phyloP scores from a whole-genome alignment of 345 rosid species.

The Crucihimalaya himalaica region DNA sequence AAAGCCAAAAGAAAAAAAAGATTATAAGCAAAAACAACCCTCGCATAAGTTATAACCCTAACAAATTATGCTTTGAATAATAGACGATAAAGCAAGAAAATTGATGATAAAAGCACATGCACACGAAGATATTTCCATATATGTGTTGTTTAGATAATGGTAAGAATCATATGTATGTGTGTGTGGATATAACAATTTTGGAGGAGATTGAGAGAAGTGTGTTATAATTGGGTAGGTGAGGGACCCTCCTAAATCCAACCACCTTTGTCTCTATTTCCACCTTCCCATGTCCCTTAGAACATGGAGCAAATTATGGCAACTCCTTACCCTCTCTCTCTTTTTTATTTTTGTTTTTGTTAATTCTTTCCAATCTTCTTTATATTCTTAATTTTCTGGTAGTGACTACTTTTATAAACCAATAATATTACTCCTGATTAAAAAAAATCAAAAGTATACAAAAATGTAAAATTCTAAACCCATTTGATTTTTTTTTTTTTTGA shows the following conservation, averaged over 20 bases:
- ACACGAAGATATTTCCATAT: neutral
- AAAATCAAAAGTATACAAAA: neutral
- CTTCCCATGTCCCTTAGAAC: conserved; percentile 45
- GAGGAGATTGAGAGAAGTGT: conserved; percentile 8
- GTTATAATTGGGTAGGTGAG: conserved; percentile 34
- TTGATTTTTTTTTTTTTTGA: neutral
- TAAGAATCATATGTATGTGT: conserved; percentile 6
- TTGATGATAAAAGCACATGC: neutral
- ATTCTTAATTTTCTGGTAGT: neutral
- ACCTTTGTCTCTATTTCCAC: conserved; percentile 43
- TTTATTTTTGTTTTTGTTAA: neutral
- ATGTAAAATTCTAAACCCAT: neutral
- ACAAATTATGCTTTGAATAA: neutral
- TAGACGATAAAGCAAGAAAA: neutral
- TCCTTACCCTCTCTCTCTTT: conserved; percentile 16
- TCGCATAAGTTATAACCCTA: neutral
- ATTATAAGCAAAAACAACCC: neutral
- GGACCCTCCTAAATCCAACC: conserved; percentile 40
- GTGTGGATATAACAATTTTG: conserved; percentile 23
- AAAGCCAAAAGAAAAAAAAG: neutral
- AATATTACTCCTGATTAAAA: neutral
- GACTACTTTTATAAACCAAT: neutral
- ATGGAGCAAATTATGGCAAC: conserved; percentile 45
- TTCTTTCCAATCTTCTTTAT: neutral
- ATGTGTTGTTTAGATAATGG: conserved; percentile 6